Evolutionary conservation across 495 filamentous ascomycete genomes (phyloP).

Genomic region (Usnea hakonensis): DNA sequence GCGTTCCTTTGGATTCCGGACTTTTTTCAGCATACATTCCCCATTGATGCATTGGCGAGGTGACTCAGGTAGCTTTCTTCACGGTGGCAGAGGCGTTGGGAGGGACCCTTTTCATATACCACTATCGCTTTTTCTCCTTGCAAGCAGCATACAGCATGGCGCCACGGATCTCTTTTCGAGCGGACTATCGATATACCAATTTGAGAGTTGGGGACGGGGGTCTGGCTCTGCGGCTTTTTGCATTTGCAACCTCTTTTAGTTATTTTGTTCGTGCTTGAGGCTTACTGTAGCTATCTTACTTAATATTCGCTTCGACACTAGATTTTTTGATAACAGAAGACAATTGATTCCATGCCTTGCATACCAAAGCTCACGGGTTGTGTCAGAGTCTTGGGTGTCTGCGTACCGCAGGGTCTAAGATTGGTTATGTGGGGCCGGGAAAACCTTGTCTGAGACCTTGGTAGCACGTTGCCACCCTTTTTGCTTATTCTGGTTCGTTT

Average conservation of each 20-base stretch:
- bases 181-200: constrained; percentile 9
- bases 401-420: background rate
- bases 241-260: background rate
- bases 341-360: background rate
- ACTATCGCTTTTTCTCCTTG: constrained; percentile 7
- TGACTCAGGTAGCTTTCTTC: constrained; percentile 1
- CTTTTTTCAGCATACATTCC: constrained; percentile 5
- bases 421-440: no score
- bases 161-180: background rate
- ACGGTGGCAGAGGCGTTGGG: background rate
- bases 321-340: background rate
- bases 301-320: constrained; percentile 12
- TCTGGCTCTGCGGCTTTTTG: constrained; percentile 11
- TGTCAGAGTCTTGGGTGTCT: background rate
- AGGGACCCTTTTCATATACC: constrained; percentile 7
- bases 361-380: no score
- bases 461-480: no score
- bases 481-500: no score
- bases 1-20: background rate
- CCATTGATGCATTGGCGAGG: constrained; percentile 9
- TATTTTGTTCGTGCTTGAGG: background rate
- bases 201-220: background rate
- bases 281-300: background rate
- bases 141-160: constrained; percentile 14
- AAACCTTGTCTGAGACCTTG: no score